Evolutionary conservation across 1,284 basidiomycete genomes (phyloP).

Genomic region (Ceratobasidium sp.): DNA sequence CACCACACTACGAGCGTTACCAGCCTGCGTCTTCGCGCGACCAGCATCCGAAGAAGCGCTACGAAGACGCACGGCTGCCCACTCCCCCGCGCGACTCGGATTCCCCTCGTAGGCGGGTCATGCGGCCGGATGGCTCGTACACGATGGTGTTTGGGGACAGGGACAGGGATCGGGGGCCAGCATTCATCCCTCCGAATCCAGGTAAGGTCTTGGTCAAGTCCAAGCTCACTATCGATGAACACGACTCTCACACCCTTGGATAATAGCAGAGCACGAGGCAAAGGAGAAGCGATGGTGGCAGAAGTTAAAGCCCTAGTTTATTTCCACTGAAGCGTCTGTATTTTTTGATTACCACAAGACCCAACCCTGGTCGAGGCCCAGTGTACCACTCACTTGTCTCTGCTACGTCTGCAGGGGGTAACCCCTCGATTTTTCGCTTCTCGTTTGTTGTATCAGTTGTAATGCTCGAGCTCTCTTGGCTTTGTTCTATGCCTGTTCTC

Average conservation of each 20-base stretch:
- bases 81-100: constrained; percentile 35
- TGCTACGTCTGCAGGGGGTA: constrained; percentile 13
- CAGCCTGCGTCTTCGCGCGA: constrained; percentile 25
- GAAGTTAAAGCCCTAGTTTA: constrained; percentile 23
- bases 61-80: constrained; percentile 20
- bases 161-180: constrained; percentile 11
- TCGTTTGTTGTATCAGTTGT: constrained; percentile 1
- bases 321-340: constrained; percentile 11
- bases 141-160: constrained; percentile 4
- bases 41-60: constrained; percentile 23
- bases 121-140: constrained; percentile 6
- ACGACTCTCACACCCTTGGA: constrained; percentile 29
- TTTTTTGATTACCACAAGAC: constrained; percentile 8
- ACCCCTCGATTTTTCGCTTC: background rate
- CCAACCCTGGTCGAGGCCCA: background rate
- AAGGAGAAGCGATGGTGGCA: constrained; percentile 42
- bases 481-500: constrained; percentile 10
- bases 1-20: constrained; percentile 23
- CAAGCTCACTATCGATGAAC: constrained; percentile 27
- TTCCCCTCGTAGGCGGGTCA: constrained; percentile 1
- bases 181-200: constrained; percentile 34
- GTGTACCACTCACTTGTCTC: constrained; percentile 8
- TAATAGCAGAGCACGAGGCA: constrained; percentile 34
- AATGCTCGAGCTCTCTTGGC: background rate
- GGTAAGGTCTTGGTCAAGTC: constrained; percentile 30